A percentile compares a stretch with the other conserved stretches of the same genome.
phyloP scores from a whole-genome alignment of 768 basidiomycete species.

The Leccinellum albellum region DNA sequence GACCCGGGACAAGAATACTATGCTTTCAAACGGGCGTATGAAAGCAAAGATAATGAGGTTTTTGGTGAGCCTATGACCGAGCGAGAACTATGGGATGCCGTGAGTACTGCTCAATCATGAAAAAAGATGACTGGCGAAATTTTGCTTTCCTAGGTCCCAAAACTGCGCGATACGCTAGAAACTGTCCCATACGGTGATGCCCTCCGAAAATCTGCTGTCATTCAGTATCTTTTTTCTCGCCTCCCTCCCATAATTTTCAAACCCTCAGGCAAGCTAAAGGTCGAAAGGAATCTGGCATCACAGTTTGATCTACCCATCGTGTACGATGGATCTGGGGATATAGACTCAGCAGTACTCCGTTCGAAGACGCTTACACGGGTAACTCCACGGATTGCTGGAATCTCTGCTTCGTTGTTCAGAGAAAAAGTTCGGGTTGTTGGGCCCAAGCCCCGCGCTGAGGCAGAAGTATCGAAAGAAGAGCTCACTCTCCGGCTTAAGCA shows the following conservation, averaged over 20 bases:
- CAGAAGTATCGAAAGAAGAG: constrained; percentile 6
- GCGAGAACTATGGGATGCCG: constrained; percentile 27
- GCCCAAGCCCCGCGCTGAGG: constrained; percentile 27
- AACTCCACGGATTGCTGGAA: constrained; percentile 52
- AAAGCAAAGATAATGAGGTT: constrained; percentile 8
- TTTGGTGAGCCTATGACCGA: constrained; percentile 17
- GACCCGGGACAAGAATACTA: constrained; percentile 29
- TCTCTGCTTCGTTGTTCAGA: constrained; percentile 50
- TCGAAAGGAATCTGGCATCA: not conserved
- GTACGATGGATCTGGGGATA: constrained; percentile 33
- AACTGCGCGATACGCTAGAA: constrained; percentile 21
- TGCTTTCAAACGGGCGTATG: constrained; percentile 36
- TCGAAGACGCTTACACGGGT: constrained; percentile 58
- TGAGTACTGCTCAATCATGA: constrained; percentile 5
- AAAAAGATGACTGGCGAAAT: not conserved
- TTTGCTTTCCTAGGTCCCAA: constrained; percentile 16
- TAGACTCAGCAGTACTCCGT: constrained; percentile 57
- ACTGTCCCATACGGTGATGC: constrained; percentile 16
- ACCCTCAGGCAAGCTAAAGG: constrained; percentile 1
- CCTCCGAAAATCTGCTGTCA: constrained; percentile 19
- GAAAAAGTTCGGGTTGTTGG: constrained; percentile 57
- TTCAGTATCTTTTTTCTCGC: constrained; percentile 16
- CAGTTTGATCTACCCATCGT: not conserved
- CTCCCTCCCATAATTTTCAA: constrained; percentile 12
- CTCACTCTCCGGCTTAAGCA: constrained; percentile 17